phyloP scores from a whole-genome alignment of 2,329 filamentous ascomycete species.

The Cladophialophora immunda region DNA sequence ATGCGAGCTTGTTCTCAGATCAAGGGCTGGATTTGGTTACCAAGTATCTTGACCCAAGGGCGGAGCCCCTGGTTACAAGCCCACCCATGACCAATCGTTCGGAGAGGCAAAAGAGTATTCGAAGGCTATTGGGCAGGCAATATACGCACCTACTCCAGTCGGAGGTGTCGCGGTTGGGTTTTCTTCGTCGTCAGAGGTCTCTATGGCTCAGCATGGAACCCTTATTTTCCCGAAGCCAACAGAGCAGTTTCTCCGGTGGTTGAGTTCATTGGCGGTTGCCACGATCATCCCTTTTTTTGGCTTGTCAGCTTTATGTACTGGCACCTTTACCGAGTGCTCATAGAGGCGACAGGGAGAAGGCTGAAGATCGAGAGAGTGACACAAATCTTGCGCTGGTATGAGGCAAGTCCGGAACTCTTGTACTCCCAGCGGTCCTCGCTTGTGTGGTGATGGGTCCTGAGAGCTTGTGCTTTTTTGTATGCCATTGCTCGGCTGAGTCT shows the following conservation, averaged over 20 bases:
- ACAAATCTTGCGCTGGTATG: background rate
- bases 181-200: background rate
- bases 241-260: background rate
- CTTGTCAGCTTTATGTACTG: background rate
- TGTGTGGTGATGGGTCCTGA: background rate
- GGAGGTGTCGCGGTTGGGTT: background rate
- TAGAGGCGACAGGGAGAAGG: background rate
- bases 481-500: background rate
- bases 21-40: too few relatives aligned
- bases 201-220: background rate
- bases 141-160: background rate
- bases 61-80: background rate
- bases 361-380: background rate
- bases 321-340: background rate
- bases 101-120: background rate
- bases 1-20: too few relatives aligned
- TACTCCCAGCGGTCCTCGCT: background rate
- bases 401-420: background rate
- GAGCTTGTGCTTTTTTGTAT: background rate
- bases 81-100: background rate
- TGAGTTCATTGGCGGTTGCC: background rate
- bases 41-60: too few relatives aligned
- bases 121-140: background rate
- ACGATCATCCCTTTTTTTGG: background rate
- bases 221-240: background rate